These are phyloP conservation scores for Penicillium sp. DNA, from an alignment of 2,329 filamentous ascomycete genomes.

Conservation along the genomic window DNA sequence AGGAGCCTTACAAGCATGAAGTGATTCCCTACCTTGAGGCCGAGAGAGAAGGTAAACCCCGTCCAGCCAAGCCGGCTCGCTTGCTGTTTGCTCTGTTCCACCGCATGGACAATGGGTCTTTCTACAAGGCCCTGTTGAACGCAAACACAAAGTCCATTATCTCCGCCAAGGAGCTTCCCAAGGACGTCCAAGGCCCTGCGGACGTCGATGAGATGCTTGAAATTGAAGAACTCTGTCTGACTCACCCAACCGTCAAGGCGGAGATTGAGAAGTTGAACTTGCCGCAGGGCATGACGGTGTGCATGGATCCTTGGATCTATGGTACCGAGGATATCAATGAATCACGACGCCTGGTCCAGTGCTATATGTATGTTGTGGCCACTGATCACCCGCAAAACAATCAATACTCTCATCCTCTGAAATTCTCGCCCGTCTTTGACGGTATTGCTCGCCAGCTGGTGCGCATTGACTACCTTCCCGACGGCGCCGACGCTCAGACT, in stretches of 20 bases:
- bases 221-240: slow-evolving; percentile 61
- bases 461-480: slow-evolving; percentile 71
- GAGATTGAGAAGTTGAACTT: slow-evolving; percentile 64
- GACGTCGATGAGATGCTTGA: slow-evolving; percentile 65
- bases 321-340: slow-evolving; percentile 50
- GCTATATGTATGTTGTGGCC: slow-evolving; percentile 45
- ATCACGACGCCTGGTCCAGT: slow-evolving; percentile 44
- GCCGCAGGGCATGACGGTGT: slow-evolving; percentile 60
- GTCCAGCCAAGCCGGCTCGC: slow-evolving; percentile 56
- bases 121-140: slow-evolving; percentile 46
- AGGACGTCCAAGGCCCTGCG: slow-evolving; percentile 56
- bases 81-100: slow-evolving; percentile 59
- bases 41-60: slow-evolving; percentile 58
- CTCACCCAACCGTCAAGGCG: slow-evolving; percentile 60
- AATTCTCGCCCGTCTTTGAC: slow-evolving; percentile 55
- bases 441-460: slow-evolving; percentile 66
- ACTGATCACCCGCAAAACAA: slow-evolving; percentile 43
- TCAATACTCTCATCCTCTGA: slow-evolving; percentile 41
- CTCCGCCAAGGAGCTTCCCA: slow-evolving; percentile 49
- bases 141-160: slow-evolving; percentile 41
- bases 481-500: slow-evolving; percentile 64
- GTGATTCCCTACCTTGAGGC: slow-evolving; percentile 66
- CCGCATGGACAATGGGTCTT: slow-evolving; percentile 47
- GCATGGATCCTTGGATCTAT: slow-evolving; percentile 73
- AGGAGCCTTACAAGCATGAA: slow-evolving; percentile 66